Base-by-base conservation (phyloP, 495 filamentous ascomycete genomes). In the Aspergillus cavernicola region DNA sequence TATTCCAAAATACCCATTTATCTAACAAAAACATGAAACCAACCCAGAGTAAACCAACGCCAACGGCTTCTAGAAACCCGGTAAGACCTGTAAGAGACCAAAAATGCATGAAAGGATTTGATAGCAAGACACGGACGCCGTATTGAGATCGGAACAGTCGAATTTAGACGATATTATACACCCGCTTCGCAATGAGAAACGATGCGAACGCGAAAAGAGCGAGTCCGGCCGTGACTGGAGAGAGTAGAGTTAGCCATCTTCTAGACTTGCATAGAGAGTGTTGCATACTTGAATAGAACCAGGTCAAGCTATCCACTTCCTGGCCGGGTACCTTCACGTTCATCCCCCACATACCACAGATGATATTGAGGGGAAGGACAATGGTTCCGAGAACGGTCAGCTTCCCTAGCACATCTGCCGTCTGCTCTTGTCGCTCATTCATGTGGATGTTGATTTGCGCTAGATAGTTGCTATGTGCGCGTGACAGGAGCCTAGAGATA, bases 331-430 rank as follows among this genome's bases (percentile, higher is more conserved):
- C 92, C 71, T 88, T 86, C 7, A 95, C 90, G 74, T 98, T 98
- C 93, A 97, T 97, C 29, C 93, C 93, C 88, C 93, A 98, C 67
- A 98, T 86, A 59, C 93, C 95, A 22, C 93, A 97, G 57, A 98
- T 89, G 69, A 98, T 92, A 64, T 98, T 98, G 85, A 98, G 92
- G 16, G 93, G 93, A 50, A 98, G 79, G 5, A 98, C 90, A 57
- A 98, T 97, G 8, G 93, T 98, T 58, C 92, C 93, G 3, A 98
- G 76, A 2, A 97, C 95, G 4, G 93, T 98, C 38, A 98, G 80
- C 70, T 95, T 97, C 40, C 92, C 91, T 15, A 98, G 77, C 1
- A 96, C 89, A 67, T 96, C 90, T 24, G 90, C 87, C 10, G 93
- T 98, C 73, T 95, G 87, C 64, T 98, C 93, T 67, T 95, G 89